Conservation (phyloP, 2,329 filamentous ascomycete genomes). For the Penicillium sp. region DNA sequence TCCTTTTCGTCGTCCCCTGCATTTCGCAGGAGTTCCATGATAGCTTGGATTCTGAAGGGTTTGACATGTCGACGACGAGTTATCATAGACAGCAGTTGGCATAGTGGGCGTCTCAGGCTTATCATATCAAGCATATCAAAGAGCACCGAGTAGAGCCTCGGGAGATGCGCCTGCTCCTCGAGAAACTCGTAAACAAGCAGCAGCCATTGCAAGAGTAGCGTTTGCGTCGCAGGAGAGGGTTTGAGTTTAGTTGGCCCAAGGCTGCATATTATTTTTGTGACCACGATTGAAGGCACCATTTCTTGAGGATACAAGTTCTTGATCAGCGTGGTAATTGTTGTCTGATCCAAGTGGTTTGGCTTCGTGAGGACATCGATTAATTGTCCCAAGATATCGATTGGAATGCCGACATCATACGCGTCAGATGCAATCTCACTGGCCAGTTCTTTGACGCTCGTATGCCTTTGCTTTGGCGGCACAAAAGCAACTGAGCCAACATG, state of each 20-base stretch:
- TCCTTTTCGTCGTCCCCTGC: constrained; percentile 66
- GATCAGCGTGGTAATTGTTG: constrained; percentile 63
- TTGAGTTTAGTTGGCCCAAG: constrained; percentile 76
- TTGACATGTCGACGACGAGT: constrained; percentile 79
- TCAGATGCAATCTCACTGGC: constrained; percentile 61
- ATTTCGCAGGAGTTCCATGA: constrained; percentile 52
- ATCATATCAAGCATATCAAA: constrained; percentile 82
- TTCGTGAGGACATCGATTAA: constrained; percentile 65
- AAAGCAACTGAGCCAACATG: constrained; percentile 27
- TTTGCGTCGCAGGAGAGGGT: constrained; percentile 67
- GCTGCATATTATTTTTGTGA: constrained; percentile 65
- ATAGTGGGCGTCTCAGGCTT: constrained; percentile 65
- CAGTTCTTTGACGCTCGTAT: constrained; percentile 58
- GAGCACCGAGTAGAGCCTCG: constrained; percentile 68
- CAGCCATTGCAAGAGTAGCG: constrained; percentile 71
- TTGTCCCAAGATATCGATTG: constrained; percentile 55
- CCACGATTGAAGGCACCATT: constrained; percentile 56
- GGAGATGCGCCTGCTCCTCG: constrained; percentile 60
- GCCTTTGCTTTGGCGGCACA: constrained; percentile 62
- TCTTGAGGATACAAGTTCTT: constrained; percentile 73
- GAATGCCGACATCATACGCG: constrained; percentile 66
- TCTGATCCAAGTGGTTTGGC: constrained; percentile 70
- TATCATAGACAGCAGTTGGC: constrained; percentile 73
- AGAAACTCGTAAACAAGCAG: constrained; percentile 70
- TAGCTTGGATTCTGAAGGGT: constrained; percentile 73